A percentile compares a stretch with the other conserved stretches of the same genome.
These are phyloP conservation scores for Marsdenia floribunda DNA, from an alignment of 257 asterid species.

Conservation along the genomic window DNA sequence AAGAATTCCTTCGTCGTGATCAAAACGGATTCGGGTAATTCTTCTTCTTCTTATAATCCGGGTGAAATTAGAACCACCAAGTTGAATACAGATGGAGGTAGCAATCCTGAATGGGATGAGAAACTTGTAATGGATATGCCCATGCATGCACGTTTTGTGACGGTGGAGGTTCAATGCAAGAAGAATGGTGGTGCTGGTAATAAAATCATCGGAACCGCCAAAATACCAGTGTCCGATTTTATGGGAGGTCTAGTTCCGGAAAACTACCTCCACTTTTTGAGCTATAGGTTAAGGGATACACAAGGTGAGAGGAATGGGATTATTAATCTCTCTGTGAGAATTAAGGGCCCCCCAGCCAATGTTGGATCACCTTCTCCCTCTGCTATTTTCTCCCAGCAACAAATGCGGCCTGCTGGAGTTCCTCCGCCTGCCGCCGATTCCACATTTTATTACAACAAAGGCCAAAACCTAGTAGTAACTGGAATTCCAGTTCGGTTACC, in stretches of 20 bases:
- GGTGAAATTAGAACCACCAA: conserved; percentile 31
- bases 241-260: conserved; percentile 53
- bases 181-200: conserved; percentile 17
- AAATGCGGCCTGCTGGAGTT: conserved; percentile 19
- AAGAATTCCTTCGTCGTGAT: conserved; percentile 49
- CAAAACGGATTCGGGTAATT: conserved; percentile 28
- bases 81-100: conserved; percentile 44
- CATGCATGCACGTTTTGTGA: conserved; percentile 34
- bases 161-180: conserved; percentile 55
- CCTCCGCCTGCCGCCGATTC: conserved; percentile 12
- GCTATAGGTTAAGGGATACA: conserved; percentile 60
- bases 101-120: conserved; percentile 61
- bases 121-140: conserved; percentile 52
- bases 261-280: conserved; percentile 62
- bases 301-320: conserved; percentile 66
- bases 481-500: conserved; percentile 56
- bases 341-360: conserved; percentile 16
- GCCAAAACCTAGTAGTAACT: conserved; percentile 33
- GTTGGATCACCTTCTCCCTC: conserved; percentile 4
- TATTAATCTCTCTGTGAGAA: conserved; percentile 54
- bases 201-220: conserved; percentile 41
- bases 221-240: conserved; percentile 65
- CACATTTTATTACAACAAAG: conserved; percentile 3
- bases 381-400: conserved; percentile 29
- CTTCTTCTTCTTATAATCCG: not conserved